Evolutionary conservation across 2,329 filamentous ascomycete species (phyloP).

Genomic region (Talaromyces sp.): DNA sequence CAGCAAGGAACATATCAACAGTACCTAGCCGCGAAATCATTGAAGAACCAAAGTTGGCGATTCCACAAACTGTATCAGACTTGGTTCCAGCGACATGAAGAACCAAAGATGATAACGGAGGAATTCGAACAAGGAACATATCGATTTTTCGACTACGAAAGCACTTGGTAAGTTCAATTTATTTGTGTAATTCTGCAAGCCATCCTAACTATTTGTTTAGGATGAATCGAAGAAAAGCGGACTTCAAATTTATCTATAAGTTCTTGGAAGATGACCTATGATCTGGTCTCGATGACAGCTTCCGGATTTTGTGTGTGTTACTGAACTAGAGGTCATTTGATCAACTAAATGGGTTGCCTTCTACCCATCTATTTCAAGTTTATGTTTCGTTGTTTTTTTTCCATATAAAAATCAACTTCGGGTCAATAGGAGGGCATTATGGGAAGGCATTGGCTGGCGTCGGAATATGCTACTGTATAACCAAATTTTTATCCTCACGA

Average conservation of each 20-base stretch:
- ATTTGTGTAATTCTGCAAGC: neutral
- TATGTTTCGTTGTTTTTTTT: slow-evolving; percentile 7
- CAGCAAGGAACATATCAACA: slow-evolving; percentile 95
- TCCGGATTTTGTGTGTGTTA: neutral
- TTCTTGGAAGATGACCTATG: slow-evolving; percentile 91
- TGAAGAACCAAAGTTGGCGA: slow-evolving; percentile 97
- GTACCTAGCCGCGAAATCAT: slow-evolving; percentile 89
- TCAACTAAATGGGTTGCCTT: neutral
- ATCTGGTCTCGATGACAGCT: slow-evolving; percentile 17
- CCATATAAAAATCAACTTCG: slow-evolving; percentile 2
- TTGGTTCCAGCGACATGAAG: slow-evolving; percentile 98
- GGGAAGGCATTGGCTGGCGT: slow-evolving; percentile 15
- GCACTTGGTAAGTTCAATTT: slow-evolving; percentile 73
- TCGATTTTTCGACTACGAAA: slow-evolving; percentile 99
- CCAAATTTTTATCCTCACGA: neutral
- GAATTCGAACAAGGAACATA: slow-evolving; percentile 99
- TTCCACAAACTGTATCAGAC: slow-evolving; percentile 99
- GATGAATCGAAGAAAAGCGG: slow-evolving; percentile 98
- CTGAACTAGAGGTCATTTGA: slow-evolving; percentile 1
- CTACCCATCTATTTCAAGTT: neutral
- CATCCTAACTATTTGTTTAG: slow-evolving; percentile 47
- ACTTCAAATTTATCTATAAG: slow-evolving; percentile 98
- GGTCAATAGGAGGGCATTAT: slow-evolving; percentile 7
- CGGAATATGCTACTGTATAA: slow-evolving; percentile 8
- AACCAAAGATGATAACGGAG: slow-evolving; percentile 97